Conservation (phyloP, 768 basidiomycete genomes). For the Trametes cingulata region DNA sequence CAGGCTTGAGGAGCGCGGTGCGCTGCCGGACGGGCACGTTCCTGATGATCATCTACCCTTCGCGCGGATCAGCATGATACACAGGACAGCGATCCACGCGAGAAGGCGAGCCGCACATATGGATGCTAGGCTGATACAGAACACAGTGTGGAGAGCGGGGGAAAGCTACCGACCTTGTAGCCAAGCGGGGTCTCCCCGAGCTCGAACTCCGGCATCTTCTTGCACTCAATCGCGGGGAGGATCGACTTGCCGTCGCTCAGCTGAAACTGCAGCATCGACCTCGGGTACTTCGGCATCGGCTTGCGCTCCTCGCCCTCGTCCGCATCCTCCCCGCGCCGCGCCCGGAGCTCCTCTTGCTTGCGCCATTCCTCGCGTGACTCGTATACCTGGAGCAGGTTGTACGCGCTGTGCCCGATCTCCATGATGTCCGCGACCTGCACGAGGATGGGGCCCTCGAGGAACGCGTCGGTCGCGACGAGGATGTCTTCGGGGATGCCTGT, state of each 20-base stretch:
- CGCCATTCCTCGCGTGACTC: slow-evolving; percentile 62
- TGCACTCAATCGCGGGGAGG: slow-evolving; percentile 80
- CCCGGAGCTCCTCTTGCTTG: slow-evolving; percentile 44
- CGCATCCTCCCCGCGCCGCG: slow-evolving; percentile 54
- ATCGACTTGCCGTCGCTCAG: slow-evolving; percentile 75
- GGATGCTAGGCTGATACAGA: too few relatives aligned
- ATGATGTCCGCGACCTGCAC: slow-evolving; percentile 79
- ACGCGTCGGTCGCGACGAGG: slow-evolving; percentile 37
- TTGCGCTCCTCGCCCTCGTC: slow-evolving; percentile 59
- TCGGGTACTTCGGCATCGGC: slow-evolving; percentile 78
- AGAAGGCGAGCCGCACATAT: too few relatives aligned
- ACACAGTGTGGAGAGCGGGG: too few relatives aligned
- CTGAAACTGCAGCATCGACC: slow-evolving; percentile 75
- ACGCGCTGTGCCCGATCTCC: slow-evolving; percentile 85
- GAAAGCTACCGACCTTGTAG: slow-evolving; percentile 61
- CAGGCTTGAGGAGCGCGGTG: slow-evolving; percentile 76
- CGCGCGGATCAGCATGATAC: not conserved
- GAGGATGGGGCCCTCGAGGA: slow-evolving; percentile 53
- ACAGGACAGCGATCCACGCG: not conserved
- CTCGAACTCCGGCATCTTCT: slow-evolving; percentile 58
- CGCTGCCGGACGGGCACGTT: slow-evolving; percentile 68
- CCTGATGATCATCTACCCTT: slow-evolving; percentile 63
- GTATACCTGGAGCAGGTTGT: slow-evolving; percentile 70
- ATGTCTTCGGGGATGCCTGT: slow-evolving; percentile 65
- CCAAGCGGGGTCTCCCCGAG: slow-evolving; percentile 81